Percentiles rank a stretch among this genome's conserved stretches.
Conservation (phyloP, 208 protist species). For the Trypanosoma rangeli region DNA sequence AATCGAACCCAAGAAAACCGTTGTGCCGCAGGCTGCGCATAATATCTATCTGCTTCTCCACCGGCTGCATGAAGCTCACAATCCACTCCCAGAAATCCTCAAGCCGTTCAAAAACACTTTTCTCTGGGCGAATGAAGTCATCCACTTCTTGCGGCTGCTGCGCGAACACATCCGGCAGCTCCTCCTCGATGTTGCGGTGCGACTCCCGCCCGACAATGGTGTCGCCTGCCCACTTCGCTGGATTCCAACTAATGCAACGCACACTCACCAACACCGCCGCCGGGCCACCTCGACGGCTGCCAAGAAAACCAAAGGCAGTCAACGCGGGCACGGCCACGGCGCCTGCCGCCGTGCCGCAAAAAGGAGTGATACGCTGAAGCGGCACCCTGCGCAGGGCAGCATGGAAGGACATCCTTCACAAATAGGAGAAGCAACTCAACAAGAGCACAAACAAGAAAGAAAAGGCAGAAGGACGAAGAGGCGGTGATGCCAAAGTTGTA, state of each 20-base stretch:
- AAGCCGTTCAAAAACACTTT: constrained; percentile 77
- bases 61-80: constrained; percentile 77
- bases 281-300: neutral
- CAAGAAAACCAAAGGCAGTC: neutral
- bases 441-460: no score
- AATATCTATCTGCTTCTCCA: constrained; percentile 85
- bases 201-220: constrained; percentile 34
- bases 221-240: constrained; percentile 41
- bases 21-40: constrained; percentile 75
- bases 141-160: constrained; percentile 80
- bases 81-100: constrained; percentile 90
- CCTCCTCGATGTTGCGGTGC: constrained; percentile 62
- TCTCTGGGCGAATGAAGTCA: constrained; percentile 86
- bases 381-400: neutral
- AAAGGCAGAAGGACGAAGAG: no score
- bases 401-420: neutral
- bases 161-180: constrained; percentile 87
- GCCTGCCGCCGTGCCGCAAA: neutral
- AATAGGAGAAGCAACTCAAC: no score
- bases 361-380: constrained; percentile 2
- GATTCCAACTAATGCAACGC: constrained; percentile 73
- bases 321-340: neutral
- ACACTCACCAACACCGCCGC: neutral
- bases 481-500: no score
- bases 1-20: constrained; percentile 70